These are phyloP conservation scores for Tetrastigma voinierianum DNA, from an alignment of 164 flowering plant genomes.

Conservation along the genomic window DNA sequence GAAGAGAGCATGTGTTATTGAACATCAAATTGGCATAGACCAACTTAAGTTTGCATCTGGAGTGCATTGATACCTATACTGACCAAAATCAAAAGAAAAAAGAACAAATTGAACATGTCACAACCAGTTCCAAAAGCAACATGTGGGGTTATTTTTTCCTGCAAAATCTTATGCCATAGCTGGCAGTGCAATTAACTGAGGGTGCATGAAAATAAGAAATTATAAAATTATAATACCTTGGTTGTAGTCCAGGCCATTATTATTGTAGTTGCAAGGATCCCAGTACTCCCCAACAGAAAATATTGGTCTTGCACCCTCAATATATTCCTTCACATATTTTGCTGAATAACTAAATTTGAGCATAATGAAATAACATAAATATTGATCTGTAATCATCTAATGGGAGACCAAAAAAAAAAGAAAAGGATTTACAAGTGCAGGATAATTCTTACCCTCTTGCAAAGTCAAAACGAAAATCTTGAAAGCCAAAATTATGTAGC, in stretches of 20 bases:
- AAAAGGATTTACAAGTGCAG: neutral
- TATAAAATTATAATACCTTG: conserved; percentile 55
- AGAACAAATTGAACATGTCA: no score
- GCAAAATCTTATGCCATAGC: no score
- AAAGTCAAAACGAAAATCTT: conserved; percentile 98
- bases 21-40: no score
- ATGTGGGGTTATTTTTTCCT: no score
- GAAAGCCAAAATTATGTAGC: conserved; percentile 79
- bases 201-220: neutral
- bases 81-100: no score
- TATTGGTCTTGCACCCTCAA: conserved; percentile 73
- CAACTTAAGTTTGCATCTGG: no score
- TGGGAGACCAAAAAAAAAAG: neutral
- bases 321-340: conserved; percentile 83
- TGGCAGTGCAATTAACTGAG: neutral
- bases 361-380: conserved; percentile 7
- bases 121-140: no score
- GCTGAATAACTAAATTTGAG: conserved; percentile 62
- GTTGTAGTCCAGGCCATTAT: conserved; percentile 66
- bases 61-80: no score
- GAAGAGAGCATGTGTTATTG: no score
- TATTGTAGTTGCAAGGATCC: conserved; percentile 87
- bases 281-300: conserved; percentile 94
- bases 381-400: neutral
- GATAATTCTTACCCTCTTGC: conserved; percentile 68